Evolutionary conservation across 306 rosid species (phyloP), one percentile per base, ranked within the genome.

Genomic region (Quercus glauca): DNA sequence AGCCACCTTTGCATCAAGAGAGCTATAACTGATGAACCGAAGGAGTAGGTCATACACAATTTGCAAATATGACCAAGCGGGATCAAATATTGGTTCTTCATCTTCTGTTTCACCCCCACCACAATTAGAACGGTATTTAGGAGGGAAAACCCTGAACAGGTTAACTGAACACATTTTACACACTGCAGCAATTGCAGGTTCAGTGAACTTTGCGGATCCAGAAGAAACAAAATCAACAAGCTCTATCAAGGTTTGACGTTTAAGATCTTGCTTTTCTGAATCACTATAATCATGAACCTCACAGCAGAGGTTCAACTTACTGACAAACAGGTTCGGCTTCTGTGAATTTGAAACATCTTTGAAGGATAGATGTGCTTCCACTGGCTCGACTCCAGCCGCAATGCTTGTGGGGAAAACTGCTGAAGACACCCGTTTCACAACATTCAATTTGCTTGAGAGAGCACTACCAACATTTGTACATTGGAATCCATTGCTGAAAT

Each of bases 41-140:
- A 93, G 94, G 67, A 96, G 98, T 28, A 96, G 90, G 84, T 93
- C 99, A 80, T 96, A 96, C 75, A 96, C 98, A 83, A 91, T 69
- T 85, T 96, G 99, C 67, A 96, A 79, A 85, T 90, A 89, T 37
- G 96, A 91, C 98, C 98, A 96, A 69, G 96, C 92, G 17, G 99
- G 99, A 86, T 96, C 99, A 83, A 96, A 96, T 88, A 93, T 81
- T 23, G 98, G 99, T 83, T 96, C 99, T 65, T 96, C 99, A 23
- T 90, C 97, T 74, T 91, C 98, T 13, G 92, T 87, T 87, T 93
- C 99, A 59, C 96, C 96, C 53, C 94, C 92, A 3, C 83, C 59
- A 53, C 67, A 71, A 83, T 81, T 91, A 6, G 97, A 84, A 14
- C 97, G 94, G 58, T 84, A 90, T 82, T 91, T 93, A 0, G 99